phyloP scores from a whole-genome alignment of 345 rosid genomes.

The Syzygium aqueum region DNA sequence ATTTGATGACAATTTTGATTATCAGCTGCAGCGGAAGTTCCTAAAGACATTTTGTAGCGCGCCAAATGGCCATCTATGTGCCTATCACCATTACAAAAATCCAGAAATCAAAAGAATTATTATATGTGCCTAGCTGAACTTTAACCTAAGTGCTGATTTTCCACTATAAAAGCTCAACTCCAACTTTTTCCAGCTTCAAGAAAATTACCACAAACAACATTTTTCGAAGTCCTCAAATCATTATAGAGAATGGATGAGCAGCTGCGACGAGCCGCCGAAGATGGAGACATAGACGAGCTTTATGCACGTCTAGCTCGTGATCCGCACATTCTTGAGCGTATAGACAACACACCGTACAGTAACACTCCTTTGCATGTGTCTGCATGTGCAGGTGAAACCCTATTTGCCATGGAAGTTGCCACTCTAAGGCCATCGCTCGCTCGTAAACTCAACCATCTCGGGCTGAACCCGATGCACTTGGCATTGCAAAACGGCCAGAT shows the following conservation, averaged over 20 bases:
- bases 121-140: background rate
- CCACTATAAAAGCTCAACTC: background rate
- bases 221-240: background rate
- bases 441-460: slow-evolving; percentile 1
- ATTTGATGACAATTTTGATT: background rate
- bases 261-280: background rate
- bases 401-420: slow-evolving; percentile 13
- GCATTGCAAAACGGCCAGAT: background rate
- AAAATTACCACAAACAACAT: background rate
- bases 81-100: too few species aligned
- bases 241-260: background rate
- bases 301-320: background rate
- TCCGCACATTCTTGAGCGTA: background rate
- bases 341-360: background rate
- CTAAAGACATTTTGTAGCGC: background rate
- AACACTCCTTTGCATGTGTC: slow-evolving; percentile 17
- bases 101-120: too few species aligned
- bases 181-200: background rate
- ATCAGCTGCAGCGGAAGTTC: accelerated
- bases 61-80: background rate
- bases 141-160: background rate
- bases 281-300: background rate
- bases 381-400: slow-evolving; percentile 13
- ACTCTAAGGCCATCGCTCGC: slow-evolving; percentile 9
- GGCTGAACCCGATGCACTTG: slow-evolving; percentile 11